A percentile compares a stretch with the other conserved stretches of the same genome.
These are phyloP conservation scores for Basipetospora chlamydospora DNA, from an alignment of 2,329 filamentous ascomycete genomes.

Conservation along the genomic window DNA sequence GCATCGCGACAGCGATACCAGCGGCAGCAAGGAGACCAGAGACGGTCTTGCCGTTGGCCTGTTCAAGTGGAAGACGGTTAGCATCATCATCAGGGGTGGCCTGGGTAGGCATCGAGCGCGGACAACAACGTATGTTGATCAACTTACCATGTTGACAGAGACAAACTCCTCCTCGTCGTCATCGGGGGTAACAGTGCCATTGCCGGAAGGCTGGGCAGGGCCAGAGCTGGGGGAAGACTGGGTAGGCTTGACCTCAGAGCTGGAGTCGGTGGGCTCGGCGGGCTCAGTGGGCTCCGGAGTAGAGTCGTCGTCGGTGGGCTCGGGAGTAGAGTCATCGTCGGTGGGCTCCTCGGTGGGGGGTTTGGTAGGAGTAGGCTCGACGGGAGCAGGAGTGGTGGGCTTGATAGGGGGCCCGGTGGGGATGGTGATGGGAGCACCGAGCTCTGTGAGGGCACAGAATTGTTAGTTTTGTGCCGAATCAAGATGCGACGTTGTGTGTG, in stretches of 20 bases:
- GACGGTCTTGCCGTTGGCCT: not conserved
- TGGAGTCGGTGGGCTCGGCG: not conserved
- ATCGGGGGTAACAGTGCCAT: not conserved
- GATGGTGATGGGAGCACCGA: conserved; percentile 4
- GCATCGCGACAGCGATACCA: not conserved
- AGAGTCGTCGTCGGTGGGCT: not conserved
- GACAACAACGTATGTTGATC: too few species aligned
- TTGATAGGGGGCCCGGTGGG: conserved; percentile 1
- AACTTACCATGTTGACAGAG: not conserved
- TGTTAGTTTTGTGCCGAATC: not conserved
- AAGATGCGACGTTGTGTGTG: not conserved
- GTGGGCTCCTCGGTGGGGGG: not conserved
- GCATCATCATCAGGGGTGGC: not conserved
- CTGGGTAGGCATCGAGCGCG: too few species aligned
- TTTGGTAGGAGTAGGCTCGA: not conserved
- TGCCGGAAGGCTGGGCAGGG: not conserved
- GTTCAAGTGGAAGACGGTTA: not conserved
- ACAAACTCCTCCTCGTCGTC: not conserved
- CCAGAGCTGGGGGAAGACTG: not conserved
- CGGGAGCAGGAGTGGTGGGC: not conserved
- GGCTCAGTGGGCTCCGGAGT: conserved; percentile 1
- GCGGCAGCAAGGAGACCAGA: not conserved
- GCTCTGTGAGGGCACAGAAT: not conserved
- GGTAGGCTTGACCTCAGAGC: not conserved
- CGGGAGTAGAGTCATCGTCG: not conserved